A percentile compares a stretch with the other conserved stretches of the same genome.
Evolutionary conservation across 1,139 yeast genomes (phyloP).

Genomic region (Hanseniaspora uvarum): DNA sequence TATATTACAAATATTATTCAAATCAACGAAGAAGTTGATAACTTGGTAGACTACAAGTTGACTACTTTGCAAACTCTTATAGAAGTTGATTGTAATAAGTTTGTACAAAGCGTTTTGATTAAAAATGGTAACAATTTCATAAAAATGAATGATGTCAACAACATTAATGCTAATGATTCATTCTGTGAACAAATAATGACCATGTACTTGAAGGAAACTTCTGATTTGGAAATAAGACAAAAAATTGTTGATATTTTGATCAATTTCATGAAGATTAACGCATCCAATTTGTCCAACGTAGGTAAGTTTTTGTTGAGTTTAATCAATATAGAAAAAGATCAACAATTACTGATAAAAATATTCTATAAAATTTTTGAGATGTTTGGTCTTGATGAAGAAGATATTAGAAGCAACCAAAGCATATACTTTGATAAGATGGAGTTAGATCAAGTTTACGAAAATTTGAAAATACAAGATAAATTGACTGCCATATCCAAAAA

Average conservation of each 20-base stretch:
- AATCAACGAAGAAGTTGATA: neutral
- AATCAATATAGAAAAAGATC: constrained; percentile 8
- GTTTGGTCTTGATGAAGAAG: constrained; percentile 15
- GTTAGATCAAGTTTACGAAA: constrained; percentile 11
- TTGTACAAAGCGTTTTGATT: neutral
- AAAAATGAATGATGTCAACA: constrained; percentile 4
- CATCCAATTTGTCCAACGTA: constrained; percentile 2
- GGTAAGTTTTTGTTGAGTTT: constrained; percentile 9
- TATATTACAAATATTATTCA: constrained; percentile 21
- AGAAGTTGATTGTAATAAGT: neutral
- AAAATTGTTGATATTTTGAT: constrained; percentile 1
- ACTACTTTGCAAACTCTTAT: constrained; percentile 10
- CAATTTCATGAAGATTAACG: neutral
- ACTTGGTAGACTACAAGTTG: constrained; percentile 3
- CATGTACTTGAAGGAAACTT: constrained; percentile 3
- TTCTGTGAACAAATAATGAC: constrained; percentile 16
- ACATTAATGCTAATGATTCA: constrained; percentile 2
- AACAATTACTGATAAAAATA: neutral
- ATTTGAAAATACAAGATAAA: constrained; percentile 7
- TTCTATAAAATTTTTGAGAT: constrained; percentile 13
- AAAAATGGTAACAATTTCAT: constrained; percentile 7
- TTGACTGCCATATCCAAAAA: neutral
- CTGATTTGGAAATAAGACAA: constrained; percentile 1
- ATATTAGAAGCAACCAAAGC: neutral
- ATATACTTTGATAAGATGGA: constrained; percentile 8